A percentile compares a stretch with the other conserved stretches of the same genome.
Evolutionary conservation across 148 eudicot genomes (phyloP).

Genomic region (Vaccinium vitisidaea): DNA sequence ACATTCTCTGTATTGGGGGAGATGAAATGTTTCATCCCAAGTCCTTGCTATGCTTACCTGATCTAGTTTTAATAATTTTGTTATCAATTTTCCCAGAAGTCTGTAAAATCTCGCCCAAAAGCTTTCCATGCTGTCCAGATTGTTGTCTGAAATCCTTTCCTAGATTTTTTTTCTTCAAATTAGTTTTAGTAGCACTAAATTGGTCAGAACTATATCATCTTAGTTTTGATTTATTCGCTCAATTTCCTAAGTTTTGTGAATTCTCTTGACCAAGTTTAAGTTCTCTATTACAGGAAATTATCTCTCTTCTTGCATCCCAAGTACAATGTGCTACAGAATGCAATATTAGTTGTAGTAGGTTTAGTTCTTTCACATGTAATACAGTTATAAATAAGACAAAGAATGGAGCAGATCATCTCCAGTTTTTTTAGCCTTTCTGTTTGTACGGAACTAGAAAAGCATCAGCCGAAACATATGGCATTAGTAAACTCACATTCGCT

Average conservation of each 20-base stretch:
- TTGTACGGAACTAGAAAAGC: neutral
- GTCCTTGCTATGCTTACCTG: neutral
- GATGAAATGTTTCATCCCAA: neutral
- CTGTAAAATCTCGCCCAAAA: neutral
- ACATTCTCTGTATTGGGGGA: constrained; percentile 1
- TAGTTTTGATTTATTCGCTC: neutral
- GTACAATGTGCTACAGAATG: neutral
- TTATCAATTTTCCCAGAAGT: neutral
- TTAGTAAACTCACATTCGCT: constrained; percentile 7
- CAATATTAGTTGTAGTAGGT: neutral
- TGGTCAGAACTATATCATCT: too few species aligned
- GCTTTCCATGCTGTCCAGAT: neutral
- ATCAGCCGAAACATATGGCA: neutral
- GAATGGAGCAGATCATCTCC: neutral
- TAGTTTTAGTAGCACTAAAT: neutral
- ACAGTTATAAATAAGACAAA: neutral
- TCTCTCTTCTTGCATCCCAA: neutral
- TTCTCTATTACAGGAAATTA: neutral
- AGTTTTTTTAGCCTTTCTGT: neutral
- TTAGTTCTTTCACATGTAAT: neutral
- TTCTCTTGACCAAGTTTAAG: neutral
- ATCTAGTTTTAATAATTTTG: neutral
- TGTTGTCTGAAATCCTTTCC: neutral
- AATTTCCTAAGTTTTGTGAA: neutral
- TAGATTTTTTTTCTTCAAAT: neutral